These are phyloP conservation scores for Cyclanthera cordifolia DNA, from an alignment of 306 rosid species.

Conservation along the genomic window DNA sequence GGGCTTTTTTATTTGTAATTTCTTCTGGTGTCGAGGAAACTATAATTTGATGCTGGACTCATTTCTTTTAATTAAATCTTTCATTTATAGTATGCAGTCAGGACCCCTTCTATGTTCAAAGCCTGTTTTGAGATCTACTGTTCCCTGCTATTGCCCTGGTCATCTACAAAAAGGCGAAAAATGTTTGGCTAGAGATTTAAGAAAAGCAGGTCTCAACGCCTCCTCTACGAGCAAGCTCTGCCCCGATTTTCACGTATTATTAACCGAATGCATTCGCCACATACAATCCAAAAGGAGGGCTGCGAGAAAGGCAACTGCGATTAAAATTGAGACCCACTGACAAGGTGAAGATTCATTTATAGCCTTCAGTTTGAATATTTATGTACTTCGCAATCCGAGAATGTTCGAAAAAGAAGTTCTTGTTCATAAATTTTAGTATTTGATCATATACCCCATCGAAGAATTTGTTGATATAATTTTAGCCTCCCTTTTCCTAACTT, in stretches of 20 bases:
- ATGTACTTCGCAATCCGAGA: background rate
- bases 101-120: constrained; percentile 52
- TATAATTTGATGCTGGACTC: background rate
- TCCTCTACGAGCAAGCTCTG: no score
- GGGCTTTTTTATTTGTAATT: background rate
- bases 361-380: background rate
- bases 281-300: constrained; percentile 38
- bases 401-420: no score
- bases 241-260: no score
- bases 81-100: constrained; percentile 1
- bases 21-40: background rate
- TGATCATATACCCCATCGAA: no score
- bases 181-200: no score
- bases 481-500: background rate
- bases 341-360: constrained; percentile 6
- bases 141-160: constrained; percentile 40
- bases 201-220: no score
- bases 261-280: constrained; percentile 28
- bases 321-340: constrained; percentile 21
- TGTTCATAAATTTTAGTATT: no score
- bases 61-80: background rate
- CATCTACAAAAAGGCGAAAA: no score
- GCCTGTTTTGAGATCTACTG: constrained; percentile 46
- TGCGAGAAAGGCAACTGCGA: constrained; percentile 12
- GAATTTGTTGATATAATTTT: no score